Evolutionary conservation across 768 basidiomycete genomes (phyloP).

Genomic region (Saitozyma sp.): DNA sequence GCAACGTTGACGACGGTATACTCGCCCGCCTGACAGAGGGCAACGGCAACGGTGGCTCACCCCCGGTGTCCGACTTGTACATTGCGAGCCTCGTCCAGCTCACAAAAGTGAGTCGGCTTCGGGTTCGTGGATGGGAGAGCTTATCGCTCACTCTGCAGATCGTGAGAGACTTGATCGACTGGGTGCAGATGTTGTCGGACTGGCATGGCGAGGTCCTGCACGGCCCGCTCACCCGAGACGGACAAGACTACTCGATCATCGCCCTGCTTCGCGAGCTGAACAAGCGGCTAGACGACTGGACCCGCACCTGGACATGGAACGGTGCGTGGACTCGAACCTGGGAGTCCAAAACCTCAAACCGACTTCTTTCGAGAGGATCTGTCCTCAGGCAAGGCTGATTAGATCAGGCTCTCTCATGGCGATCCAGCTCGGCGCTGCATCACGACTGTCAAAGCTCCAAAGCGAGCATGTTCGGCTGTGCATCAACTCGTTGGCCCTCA

Average conservation of each 20-base stretch:
- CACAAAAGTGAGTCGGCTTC: constrained; percentile 8
- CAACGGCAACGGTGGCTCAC: not conserved
- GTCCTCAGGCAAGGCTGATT: not conserved
- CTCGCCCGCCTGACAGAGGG: constrained; percentile 4
- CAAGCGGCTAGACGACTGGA: constrained; percentile 27
- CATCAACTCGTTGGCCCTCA: constrained; percentile 23
- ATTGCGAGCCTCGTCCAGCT: constrained; percentile 20
- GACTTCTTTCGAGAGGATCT: not conserved
- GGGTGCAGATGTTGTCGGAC: constrained; percentile 19
- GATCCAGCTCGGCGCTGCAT: constrained; percentile 15
- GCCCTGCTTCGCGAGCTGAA: constrained; percentile 22
- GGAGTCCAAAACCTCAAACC: too few relatives aligned
- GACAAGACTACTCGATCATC: constrained; percentile 13
- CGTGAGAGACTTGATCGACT: constrained; percentile 21
- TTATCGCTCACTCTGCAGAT: constrained; percentile 12
- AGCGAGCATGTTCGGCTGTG: constrained; percentile 29
- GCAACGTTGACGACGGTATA: constrained; percentile 4
- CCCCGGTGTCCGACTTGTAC: constrained; percentile 11
- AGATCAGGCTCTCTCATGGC: constrained; percentile 17
- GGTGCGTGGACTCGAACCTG: constrained; percentile 3
- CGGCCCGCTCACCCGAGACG: constrained; percentile 8
- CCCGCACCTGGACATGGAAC: constrained; percentile 19
- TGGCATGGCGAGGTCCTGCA: constrained; percentile 7
- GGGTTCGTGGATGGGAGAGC: not conserved
- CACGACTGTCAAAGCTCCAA: constrained; percentile 20